phyloP scores from a whole-genome alignment of 179 eudicot genomes.

The Camellia oleifera region DNA sequence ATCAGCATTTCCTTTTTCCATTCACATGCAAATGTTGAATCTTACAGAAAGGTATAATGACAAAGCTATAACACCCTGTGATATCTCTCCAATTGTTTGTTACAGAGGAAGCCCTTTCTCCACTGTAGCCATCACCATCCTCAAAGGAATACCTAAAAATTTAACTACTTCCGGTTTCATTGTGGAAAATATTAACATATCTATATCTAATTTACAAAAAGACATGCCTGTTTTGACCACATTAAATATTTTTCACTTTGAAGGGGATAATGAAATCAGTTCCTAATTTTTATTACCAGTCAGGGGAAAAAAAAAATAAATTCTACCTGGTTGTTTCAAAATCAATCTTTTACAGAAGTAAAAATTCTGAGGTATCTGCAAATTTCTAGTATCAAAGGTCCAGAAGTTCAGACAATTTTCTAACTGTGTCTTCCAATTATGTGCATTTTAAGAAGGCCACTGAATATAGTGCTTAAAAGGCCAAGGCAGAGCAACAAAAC shows the following conservation, averaged over 20 bases:
- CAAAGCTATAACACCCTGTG: constrained; percentile 38
- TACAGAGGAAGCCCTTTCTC: constrained; percentile 42
- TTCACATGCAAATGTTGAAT: not conserved
- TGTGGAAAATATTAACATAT: not conserved
- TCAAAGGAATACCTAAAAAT: constrained; percentile 35
- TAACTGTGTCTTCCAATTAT: not conserved
- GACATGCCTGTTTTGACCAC: not conserved
- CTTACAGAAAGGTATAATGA: constrained; percentile 57
- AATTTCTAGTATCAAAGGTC: constrained; percentile 2
- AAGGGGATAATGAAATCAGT: not conserved
- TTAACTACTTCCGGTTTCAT: not conserved
- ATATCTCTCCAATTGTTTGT: constrained; percentile 43
- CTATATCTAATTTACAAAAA: not conserved
- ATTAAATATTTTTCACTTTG: not conserved
- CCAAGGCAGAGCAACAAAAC: constrained; percentile 1
- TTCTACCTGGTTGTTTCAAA: not conserved
- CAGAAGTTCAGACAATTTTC: constrained; percentile 1
- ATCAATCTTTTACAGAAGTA: not conserved
- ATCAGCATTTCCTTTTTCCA: not conserved
- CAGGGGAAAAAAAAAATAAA: too few species aligned
- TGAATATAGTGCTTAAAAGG: not conserved
- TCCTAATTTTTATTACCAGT: too few species aligned
- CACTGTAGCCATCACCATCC: constrained; percentile 30
- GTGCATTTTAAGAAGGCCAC: not conserved
- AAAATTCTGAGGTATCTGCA: not conserved